Base-by-base conservation (phyloP, 1,284 basidiomycete species). In the Jaminaea rosea region DNA sequence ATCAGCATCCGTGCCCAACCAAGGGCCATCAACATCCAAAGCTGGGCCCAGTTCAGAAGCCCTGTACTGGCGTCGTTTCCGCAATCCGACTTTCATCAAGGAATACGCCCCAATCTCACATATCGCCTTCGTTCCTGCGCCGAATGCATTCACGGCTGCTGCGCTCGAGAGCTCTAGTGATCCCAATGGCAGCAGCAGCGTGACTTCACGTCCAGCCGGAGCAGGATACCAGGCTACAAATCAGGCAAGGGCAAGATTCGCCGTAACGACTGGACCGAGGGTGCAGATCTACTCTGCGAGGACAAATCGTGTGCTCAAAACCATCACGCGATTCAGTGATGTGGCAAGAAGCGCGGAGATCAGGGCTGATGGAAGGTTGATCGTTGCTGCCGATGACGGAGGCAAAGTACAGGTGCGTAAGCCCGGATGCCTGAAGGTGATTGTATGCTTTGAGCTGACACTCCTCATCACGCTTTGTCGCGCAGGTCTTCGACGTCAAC, bases 271-370 rank as follows among this genome's bases (percentile, higher is more conserved):
- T 1, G 91, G 90, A 0, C 88, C 91, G 0, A 81, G 92, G 55
- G 85, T 99, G 1, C 88, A 98, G 75, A 87, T 98, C 71, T 97
- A 97, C 76, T 89, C 89, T 15, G 90, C 91, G 28, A 84, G 88
- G 55, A 97, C 92, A 7, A 88, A 92, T 75, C 90, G 92, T 74
- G 84, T 96, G 36, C 87, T 85, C 15, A 98, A 98, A 79, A 94
- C 89, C 0, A 91, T 99, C 56, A 87, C 90, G 26, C 79, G 94
- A 28, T 99, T 98, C 78, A 94, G 94, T 75, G 93, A 97, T 70
- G 86, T 93, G 27, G 92, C 92, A 1, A 80, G 91, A 13, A 59
- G 60, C n/a, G 69, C 62, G n/a, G 60, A 63, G 46, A 67, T 83
- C 31, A 52, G 94, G 49, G 81, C 81, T 47, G 94, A 99, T 75